Percentiles rank a stretch among this genome's conserved stretches.
phyloP scores from a whole-genome alignment of 805 yeast genomes.

The Ogataea thermomethanolica region DNA sequence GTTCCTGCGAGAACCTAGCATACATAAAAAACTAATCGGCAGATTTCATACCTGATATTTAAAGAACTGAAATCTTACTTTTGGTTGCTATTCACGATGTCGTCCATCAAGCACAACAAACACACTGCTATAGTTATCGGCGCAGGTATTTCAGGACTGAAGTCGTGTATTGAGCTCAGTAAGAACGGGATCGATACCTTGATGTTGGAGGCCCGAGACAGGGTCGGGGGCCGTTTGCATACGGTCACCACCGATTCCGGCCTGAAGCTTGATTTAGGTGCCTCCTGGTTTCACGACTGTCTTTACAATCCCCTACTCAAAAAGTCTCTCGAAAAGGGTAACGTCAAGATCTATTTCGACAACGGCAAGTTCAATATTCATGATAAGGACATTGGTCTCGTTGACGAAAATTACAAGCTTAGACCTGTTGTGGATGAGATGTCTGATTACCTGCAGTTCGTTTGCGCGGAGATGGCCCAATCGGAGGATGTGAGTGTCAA shows the following conservation, averaged over 20 bases:
- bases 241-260: slow-evolving; percentile 36
- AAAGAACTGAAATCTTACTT: background rate
- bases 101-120: slow-evolving; percentile 1
- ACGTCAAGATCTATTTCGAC: slow-evolving; percentile 32
- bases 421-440: slow-evolving; percentile 33
- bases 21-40: slow-evolving; percentile 1
- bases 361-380: slow-evolving; percentile 25
- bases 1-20: background rate
- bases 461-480: slow-evolving; percentile 19
- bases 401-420: slow-evolving; percentile 51
- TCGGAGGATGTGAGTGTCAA: slow-evolving; percentile 55
- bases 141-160: slow-evolving; percentile 53
- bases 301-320: slow-evolving; percentile 58
- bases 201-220: slow-evolving; percentile 47
- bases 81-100: background rate
- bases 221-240: slow-evolving; percentile 66
- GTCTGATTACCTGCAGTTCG: slow-evolving; percentile 19
- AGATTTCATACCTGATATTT: slow-evolving; percentile 24
- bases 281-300: slow-evolving; percentile 89
- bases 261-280: slow-evolving; percentile 66
- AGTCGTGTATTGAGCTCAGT: slow-evolving; percentile 42
- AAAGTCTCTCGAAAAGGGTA: slow-evolving; percentile 36
- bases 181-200: slow-evolving; percentile 37
- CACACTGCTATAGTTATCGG: slow-evolving; percentile 46
- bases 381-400: slow-evolving; percentile 25